Base-by-base conservation (phyloP, 1,139 yeast species). In the Petasospora fabianii region DNA sequence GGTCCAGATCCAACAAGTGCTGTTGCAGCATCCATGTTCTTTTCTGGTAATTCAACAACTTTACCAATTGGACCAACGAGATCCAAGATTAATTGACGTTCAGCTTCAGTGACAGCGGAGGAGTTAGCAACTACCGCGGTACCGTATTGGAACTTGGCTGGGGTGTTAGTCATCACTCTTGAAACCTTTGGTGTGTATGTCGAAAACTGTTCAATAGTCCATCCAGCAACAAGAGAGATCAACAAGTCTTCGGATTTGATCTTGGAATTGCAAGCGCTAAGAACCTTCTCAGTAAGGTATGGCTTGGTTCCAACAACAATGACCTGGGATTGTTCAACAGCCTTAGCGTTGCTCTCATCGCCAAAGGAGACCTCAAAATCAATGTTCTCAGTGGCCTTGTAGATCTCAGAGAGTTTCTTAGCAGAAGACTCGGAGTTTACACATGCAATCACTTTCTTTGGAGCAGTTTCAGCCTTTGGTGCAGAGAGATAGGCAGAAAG, bases 131-230 rank as follows among this genome's bases (percentile, higher is more conserved):
- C 80, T 18, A 87, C 90, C 8, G 97, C 96, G 73, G 94, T 87
- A 37, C 97, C 98, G 55, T 81, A 77, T 7, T 97, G 96, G 61
- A 70, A 81, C 61, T 82, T 84, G 30, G 97, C 95, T 5, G 98
- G 97, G 0, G 98, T 92, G 64, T 92, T 92, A 43, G 98, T 92
- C 96, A 94, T 90, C n/a, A 94, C 95, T 50, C 95, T 77, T 35
- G 95, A 87, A 34, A 90, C 80, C 17, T 46, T 50, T 5, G 67
- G 60, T 7, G 88, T 68, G 58, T 74, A 75, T 4, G 64, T 59
- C 22, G 65, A 57, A 54, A 90, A 71, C 58, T 83, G 86, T 16
- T 68, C 78, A 47, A 88, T 79, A 18, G 96, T 86, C 72, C 88
- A 84, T 15, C 98, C 98, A 3, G 98, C 98, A 53, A 88, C 77